These are phyloP conservation scores for Aspergillus ibericus DNA, from an alignment of 2,329 filamentous ascomycete genomes.

Conservation along the genomic window DNA sequence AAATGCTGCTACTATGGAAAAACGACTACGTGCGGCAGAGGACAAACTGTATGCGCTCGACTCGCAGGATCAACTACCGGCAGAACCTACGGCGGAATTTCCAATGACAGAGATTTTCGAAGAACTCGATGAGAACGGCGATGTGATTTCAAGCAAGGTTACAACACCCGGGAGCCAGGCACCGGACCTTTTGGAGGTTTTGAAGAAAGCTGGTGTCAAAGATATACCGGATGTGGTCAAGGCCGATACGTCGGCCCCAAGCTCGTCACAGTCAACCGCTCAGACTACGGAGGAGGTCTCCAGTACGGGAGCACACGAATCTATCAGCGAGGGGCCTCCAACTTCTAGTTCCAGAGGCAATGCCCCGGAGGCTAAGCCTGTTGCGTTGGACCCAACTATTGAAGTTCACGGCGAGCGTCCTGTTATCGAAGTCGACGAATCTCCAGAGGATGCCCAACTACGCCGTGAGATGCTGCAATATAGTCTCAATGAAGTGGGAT, in stretches of 20 bases:
- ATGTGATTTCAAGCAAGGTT: slow-evolving; percentile 69
- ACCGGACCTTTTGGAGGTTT: slow-evolving; percentile 66
- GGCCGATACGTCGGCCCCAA: slow-evolving; percentile 11
- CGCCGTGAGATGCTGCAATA: slow-evolving; percentile 90
- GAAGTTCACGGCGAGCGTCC: slow-evolving; percentile 38
- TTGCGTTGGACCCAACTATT: slow-evolving; percentile 21
- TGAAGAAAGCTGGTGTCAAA: slow-evolving; percentile 74
- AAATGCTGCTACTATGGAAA: slow-evolving; percentile 74
- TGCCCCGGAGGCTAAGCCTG: slow-evolving; percentile 5
- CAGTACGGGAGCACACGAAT: background rate
- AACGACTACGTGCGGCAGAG: slow-evolving; percentile 68
- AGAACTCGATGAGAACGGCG: slow-evolving; percentile 85
- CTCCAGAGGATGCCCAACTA: slow-evolving; percentile 74
- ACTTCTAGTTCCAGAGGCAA: slow-evolving; percentile 7
- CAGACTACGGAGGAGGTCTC: background rate
- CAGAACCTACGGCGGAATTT: slow-evolving; percentile 64
- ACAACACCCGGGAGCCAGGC: slow-evolving; percentile 68
- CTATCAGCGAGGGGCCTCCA: background rate
- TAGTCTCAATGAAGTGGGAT: slow-evolving; percentile 80
- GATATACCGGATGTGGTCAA: slow-evolving; percentile 40
- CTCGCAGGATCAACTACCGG: slow-evolving; percentile 59
- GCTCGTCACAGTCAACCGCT: slow-evolving; percentile 15
- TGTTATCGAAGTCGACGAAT: slow-evolving; percentile 71
- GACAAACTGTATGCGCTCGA: slow-evolving; percentile 64
- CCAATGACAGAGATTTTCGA: slow-evolving; percentile 90